phyloP scores from a whole-genome alignment of 2,329 filamentous ascomycete species.

The Aspergillus felis region DNA sequence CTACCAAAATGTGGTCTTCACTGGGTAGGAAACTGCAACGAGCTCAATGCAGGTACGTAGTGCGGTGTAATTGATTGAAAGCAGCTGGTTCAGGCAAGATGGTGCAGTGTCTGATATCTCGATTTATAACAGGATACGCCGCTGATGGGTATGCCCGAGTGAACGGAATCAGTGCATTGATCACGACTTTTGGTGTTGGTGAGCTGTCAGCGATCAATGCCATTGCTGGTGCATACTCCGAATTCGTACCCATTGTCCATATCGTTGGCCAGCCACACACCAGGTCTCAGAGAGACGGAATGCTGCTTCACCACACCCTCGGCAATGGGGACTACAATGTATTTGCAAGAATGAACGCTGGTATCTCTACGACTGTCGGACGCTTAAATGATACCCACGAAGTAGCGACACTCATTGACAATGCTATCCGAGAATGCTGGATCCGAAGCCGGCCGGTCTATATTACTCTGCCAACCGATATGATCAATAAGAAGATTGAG shows the following conservation, averaged over 20 bases:
- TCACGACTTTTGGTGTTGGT: conserved; percentile 74
- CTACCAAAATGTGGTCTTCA: conserved; percentile 50
- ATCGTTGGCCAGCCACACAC: conserved; percentile 55
- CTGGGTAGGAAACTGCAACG: conserved; percentile 61
- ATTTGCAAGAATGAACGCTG: conserved; percentile 72
- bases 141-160: conserved; percentile 76
- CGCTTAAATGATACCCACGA: conserved; percentile 67
- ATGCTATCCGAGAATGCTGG: conserved; percentile 71
- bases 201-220: conserved; percentile 67
- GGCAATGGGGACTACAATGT: conserved; percentile 77
- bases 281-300: conserved; percentile 44
- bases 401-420: conserved; percentile 72
- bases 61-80: not conserved
- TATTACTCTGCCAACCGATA: conserved; percentile 76
- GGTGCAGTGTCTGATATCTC: not conserved
- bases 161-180: conserved; percentile 64
- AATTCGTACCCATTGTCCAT: conserved; percentile 65
- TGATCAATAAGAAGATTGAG: conserved; percentile 72
- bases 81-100: not conserved
- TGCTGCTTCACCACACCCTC: conserved; percentile 63
- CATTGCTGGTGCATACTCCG: conserved; percentile 69
- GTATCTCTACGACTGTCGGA: conserved; percentile 67
- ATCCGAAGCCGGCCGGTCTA: conserved; percentile 74
- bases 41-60: conserved; percentile 53
- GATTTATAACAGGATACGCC: conserved; percentile 56